These are phyloP conservation scores for Geranomyces variabilis DNA, from an alignment of 192 early-diverging fungal genomes.

Conservation along the genomic window DNA sequence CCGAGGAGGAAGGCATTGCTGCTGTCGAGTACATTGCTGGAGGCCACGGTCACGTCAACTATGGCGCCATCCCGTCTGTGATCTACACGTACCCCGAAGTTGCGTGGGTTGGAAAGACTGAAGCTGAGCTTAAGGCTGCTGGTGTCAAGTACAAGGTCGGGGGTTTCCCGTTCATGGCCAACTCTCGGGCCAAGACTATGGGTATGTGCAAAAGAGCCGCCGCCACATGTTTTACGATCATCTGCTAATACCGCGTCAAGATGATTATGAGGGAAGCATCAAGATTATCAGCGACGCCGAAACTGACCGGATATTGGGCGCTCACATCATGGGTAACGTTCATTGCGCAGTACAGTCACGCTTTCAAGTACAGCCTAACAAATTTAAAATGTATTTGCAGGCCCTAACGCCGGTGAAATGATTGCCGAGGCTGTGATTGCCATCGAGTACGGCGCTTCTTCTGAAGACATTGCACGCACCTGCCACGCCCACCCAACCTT, in stretches of 20 bases:
- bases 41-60: constrained; percentile 98
- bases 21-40: constrained; percentile 89
- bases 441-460: constrained; percentile 97
- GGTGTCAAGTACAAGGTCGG: constrained; percentile 90
- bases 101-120: constrained; percentile 97
- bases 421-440: constrained; percentile 97
- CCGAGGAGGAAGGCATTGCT: constrained; percentile 99
- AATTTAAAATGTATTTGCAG: too few relatives aligned
- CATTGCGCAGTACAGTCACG: not conserved
- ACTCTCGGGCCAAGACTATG: constrained; percentile 97
- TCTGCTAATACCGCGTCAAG: constrained; percentile 11
- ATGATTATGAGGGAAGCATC: constrained; percentile 89
- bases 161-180: constrained; percentile 93
- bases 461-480: constrained; percentile 96
- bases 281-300: constrained; percentile 96
- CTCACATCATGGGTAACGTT: constrained; percentile 95
- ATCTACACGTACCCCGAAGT: constrained; percentile 98
- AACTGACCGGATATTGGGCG: constrained; percentile 94
- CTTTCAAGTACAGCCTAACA: too few relatives aligned
- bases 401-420: constrained; percentile 94
- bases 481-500: constrained; percentile 97
- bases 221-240: not conserved
- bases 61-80: constrained; percentile 95
- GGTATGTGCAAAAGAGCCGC: constrained; percentile 34
- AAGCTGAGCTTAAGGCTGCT: constrained; percentile 86